Conservation (phyloP, 1,284 basidiomycete genomes). For the Entoloma clypeatum region DNA sequence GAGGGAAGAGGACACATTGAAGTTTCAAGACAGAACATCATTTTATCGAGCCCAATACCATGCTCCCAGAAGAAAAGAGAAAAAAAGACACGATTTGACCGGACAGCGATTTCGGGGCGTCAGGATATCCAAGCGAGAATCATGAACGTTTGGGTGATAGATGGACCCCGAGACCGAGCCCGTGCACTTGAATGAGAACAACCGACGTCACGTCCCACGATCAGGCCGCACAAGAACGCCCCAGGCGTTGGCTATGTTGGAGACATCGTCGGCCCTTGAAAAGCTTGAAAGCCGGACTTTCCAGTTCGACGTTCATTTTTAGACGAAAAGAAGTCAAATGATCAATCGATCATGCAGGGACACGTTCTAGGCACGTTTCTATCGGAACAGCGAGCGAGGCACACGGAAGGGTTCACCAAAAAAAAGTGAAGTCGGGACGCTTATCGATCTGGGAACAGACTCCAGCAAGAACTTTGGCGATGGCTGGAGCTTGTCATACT, state of each 20-base stretch:
- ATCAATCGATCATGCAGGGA: conserved; percentile 14
- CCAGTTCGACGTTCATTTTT: conserved; percentile 13
- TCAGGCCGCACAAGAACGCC: conserved; percentile 33
- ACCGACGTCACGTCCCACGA: conserved; percentile 31
- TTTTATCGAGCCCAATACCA: conserved; percentile 30
- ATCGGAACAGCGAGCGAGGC: conserved; percentile 16
- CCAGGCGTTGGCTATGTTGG: no score
- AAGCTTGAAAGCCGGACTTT: conserved; percentile 4
- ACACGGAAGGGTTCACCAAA: conserved; percentile 14
- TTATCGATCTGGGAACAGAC: no score
- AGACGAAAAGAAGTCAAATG: conserved; percentile 16
- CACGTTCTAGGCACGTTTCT: conserved; percentile 6
- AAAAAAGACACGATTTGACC: conserved; percentile 38
- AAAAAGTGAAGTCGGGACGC: no score
- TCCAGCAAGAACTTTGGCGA: no score
- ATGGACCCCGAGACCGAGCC: no score
- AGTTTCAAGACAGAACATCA: conserved; percentile 18
- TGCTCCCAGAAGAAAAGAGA: no score
- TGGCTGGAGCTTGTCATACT: no score
- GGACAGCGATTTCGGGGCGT: conserved; percentile 28
- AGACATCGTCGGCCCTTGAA: neutral
- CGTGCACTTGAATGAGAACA: conserved; percentile 30
- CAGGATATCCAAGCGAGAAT: conserved; percentile 34
- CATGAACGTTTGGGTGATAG: conserved; percentile 33
- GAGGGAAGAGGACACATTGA: conserved; percentile 19